A percentile compares a stretch with the other conserved stretches of the same genome.
These are phyloP conservation scores for Fagopyrum homotropicum DNA, from an alignment of 148 eudicot species.

Conservation along the genomic window DNA sequence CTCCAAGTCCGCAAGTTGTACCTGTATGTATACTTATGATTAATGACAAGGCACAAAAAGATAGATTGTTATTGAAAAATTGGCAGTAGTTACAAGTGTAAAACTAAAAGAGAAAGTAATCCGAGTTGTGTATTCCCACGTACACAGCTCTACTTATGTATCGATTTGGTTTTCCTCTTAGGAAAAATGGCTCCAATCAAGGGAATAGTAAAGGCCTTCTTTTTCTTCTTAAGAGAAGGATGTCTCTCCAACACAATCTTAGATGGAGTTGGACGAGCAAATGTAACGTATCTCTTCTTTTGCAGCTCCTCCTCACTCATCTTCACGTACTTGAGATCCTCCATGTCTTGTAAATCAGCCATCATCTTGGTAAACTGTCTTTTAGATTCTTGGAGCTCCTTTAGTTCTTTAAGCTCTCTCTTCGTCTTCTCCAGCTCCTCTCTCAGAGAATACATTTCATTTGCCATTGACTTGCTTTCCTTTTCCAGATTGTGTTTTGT, in stretches of 20 bases:
- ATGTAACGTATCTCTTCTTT: constrained; percentile 70
- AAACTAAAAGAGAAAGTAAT: background rate
- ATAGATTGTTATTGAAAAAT: background rate
- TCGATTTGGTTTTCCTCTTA: constrained; percentile 29
- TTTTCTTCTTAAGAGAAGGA: constrained; percentile 65
- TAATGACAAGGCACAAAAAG: background rate
- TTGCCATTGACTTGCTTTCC: constrained; percentile 52
- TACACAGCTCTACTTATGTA: too few species aligned
- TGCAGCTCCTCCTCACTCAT: constrained; percentile 31
- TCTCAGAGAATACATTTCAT: constrained; percentile 41
- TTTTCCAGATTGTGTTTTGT: constrained; percentile 61
- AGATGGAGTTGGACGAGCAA: constrained; percentile 50
- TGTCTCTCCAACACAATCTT: constrained; percentile 46
- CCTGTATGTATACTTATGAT: too few species aligned
- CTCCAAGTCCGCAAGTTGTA: too few species aligned
- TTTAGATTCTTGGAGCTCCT: constrained; percentile 32
- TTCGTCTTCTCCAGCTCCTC: constrained; percentile 71
- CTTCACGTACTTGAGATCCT: constrained; percentile 45
- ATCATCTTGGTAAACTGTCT: constrained; percentile 22
- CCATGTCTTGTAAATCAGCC: constrained; percentile 26
- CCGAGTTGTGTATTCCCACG: background rate
- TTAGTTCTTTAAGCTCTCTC: constrained; percentile 53
- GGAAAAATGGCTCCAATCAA: constrained; percentile 59
- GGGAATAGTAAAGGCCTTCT: constrained; percentile 53
- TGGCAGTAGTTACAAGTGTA: background rate